A percentile compares a stretch with the other conserved stretches of the same genome.
These are phyloP conservation scores for Phytophthora pistaciae DNA, from an alignment of 352 stramenopile species.

Conservation along the genomic window DNA sequence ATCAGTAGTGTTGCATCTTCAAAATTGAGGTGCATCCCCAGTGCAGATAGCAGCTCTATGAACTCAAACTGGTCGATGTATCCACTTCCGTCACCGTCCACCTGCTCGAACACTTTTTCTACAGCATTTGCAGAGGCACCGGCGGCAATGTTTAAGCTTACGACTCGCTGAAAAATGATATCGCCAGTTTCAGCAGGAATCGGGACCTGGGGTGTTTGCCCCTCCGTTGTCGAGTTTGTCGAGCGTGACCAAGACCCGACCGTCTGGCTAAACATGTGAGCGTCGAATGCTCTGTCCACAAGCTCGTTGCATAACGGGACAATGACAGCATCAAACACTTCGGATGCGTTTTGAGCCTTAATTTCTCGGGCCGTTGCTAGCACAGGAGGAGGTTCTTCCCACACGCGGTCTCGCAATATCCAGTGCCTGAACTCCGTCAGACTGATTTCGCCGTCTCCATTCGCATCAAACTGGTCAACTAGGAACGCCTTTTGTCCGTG, in stretches of 20 bases:
- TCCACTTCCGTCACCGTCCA: slow-evolving; percentile 62
- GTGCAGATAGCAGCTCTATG: slow-evolving; percentile 34
- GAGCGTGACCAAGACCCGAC: slow-evolving; percentile 51
- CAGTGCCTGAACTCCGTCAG: slow-evolving; percentile 72
- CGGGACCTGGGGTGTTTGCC: neutral
- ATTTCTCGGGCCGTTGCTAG: slow-evolving; percentile 3
- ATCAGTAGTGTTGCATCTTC: slow-evolving; percentile 58
- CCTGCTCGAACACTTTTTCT: slow-evolving; percentile 61
- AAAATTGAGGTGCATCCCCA: slow-evolving; percentile 56
- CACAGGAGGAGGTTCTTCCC: slow-evolving; percentile 31
- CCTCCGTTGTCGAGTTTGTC: slow-evolving; percentile 34
- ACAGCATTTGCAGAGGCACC: slow-evolving; percentile 13
- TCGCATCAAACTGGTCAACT: slow-evolving; percentile 73
- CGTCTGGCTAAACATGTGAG: slow-evolving; percentile 41
- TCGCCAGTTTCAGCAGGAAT: slow-evolving; percentile 21
- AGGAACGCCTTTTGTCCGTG: slow-evolving; percentile 57
- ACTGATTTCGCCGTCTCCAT: slow-evolving; percentile 76
- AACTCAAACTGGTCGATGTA: slow-evolving; percentile 73
- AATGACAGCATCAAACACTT: slow-evolving; percentile 46
- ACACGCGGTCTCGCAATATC: slow-evolving; percentile 72
- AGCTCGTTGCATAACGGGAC: slow-evolving; percentile 49
- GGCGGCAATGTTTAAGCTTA: slow-evolving; percentile 41
- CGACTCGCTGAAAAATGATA: slow-evolving; percentile 61
- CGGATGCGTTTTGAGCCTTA: slow-evolving; percentile 1
- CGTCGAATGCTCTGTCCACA: slow-evolving; percentile 48